Evolutionary conservation across 1,139 yeast genomes (phyloP).

Genomic region (Suhomyces taliae): DNA sequence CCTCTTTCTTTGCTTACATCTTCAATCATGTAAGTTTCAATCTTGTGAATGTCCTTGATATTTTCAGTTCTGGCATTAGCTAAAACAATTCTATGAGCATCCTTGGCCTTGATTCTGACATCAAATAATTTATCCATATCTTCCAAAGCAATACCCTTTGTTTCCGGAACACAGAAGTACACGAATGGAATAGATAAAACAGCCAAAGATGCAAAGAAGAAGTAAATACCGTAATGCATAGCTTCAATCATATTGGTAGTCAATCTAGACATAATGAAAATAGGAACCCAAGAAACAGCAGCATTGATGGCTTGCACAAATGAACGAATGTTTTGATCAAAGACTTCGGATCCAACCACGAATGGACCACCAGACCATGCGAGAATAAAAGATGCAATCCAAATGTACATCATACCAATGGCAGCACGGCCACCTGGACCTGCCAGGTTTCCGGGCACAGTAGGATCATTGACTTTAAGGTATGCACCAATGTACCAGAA

Average conservation of each 20-base stretch:
- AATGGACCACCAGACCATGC: slow-evolving; percentile 51
- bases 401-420: slow-evolving; percentile 44
- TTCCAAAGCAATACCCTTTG: slow-evolving; percentile 44
- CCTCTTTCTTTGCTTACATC: background rate
- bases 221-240: slow-evolving; percentile 44
- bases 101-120: slow-evolving; percentile 13
- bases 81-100: slow-evolving; percentile 16
- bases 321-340: slow-evolving; percentile 43
- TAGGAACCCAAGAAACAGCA: slow-evolving; percentile 45
- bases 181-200: slow-evolving; percentile 36
- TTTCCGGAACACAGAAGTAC: slow-evolving; percentile 39
- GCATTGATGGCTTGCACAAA: slow-evolving; percentile 47
- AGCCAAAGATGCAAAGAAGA: slow-evolving; percentile 40
- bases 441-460: slow-evolving; percentile 33
- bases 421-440: slow-evolving; percentile 49
- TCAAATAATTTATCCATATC: slow-evolving; percentile 45
- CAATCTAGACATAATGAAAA: slow-evolving; percentile 41
- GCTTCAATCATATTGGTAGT: slow-evolving; percentile 42
- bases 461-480: slow-evolving; percentile 39
- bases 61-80: slow-evolving; percentile 8
- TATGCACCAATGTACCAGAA: slow-evolving; percentile 48
- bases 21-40: slow-evolving; percentile 2
- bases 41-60: slow-evolving; percentile 5
- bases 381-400: slow-evolving; percentile 44
- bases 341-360: slow-evolving; percentile 44